Evolutionary conservation across 2,329 filamentous ascomycete genomes (phyloP), one percentile per base, ranked within the genome.

Genomic region (Stemphylium vesicarium): DNA sequence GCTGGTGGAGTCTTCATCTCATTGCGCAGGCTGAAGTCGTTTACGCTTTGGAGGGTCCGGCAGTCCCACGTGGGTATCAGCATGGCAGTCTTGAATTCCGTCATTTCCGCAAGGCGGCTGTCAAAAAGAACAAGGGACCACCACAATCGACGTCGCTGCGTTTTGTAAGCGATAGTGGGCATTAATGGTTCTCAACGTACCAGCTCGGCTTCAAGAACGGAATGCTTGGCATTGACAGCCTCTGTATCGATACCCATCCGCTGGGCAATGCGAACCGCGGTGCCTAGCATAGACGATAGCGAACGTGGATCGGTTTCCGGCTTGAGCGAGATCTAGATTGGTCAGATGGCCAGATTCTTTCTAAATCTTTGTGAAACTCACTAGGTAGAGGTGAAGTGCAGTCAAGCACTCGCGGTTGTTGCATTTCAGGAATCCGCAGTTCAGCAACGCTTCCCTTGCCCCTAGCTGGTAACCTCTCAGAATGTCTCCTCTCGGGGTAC

Each of bases 241-340:
- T 89, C 87, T 8, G 81, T 79, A 59, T 88, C 83, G 2, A 88
- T 76, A 1, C 85, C 84, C 68, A 88, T 81, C 3, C 83, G 81
- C 56, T 86, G 83, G 1, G 82, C 85, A 43, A 88, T 82, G 10
- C 85, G 81, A 22, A 86, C 78, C 4, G 83, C 80, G 2, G 88
- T 78, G 2, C 84, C 84, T 4, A 81, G 82, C 61, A 86, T 75
- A 7, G 83, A 82, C 77, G 84, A 86, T 26, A 81, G 75, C 0
- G 79, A 73, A 4, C 77, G 72, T 7, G 79, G 78, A 57, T 79
- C 76, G 37, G 73, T 75, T 42, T 75, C 77, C 0, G 80, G 76
- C 16, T 82, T 80, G 42, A 87, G 76, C 13, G 82, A 83, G 22
- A 86, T 65, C 85, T 49, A 13, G 12, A 51, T 45, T 48, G 33